phyloP scores from a whole-genome alignment of 176 grass and related monocot genomes.

The Eleusine coracana region DNA sequence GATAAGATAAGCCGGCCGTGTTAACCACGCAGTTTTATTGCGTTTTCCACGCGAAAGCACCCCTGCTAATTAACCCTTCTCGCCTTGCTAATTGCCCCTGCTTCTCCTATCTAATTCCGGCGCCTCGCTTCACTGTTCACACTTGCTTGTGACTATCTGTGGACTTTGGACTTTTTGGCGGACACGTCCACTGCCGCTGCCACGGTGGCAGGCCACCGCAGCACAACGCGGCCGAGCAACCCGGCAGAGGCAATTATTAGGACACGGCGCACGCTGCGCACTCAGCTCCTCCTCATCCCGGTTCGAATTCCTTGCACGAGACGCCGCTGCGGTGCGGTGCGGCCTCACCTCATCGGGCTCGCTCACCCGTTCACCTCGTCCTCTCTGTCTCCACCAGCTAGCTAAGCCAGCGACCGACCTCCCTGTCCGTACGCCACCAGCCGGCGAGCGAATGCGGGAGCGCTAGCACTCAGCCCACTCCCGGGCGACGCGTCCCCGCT shows the following conservation, averaged over 20 bases:
- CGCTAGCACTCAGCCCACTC: neutral
- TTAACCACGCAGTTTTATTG: neutral
- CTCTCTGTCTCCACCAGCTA: conserved; percentile 27
- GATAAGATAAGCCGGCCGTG: neutral
- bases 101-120: no score
- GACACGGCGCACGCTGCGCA: conserved; percentile 9
- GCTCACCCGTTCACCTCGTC: conserved; percentile 12
- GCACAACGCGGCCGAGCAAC: neutral
- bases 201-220: neutral
- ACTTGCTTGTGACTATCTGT: neutral
- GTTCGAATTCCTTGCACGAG: conserved; percentile 41
- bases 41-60: neutral
- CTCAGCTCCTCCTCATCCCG: neutral
- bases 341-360: neutral
- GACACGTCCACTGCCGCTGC: neutral
- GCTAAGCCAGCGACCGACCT: conserved; percentile 9
- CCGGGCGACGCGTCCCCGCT: neutral
- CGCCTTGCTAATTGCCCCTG: neutral
- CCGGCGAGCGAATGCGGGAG: conserved; percentile 58
- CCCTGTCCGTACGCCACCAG: neutral
- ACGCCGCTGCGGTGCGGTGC: conserved; percentile 26
- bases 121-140: no score
- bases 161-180: neutral
- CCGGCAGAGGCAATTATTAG: neutral
- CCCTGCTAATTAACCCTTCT: neutral